Base-by-base conservation (phyloP, 495 filamentous ascomycete species). In the Penicillium arizonense region DNA sequence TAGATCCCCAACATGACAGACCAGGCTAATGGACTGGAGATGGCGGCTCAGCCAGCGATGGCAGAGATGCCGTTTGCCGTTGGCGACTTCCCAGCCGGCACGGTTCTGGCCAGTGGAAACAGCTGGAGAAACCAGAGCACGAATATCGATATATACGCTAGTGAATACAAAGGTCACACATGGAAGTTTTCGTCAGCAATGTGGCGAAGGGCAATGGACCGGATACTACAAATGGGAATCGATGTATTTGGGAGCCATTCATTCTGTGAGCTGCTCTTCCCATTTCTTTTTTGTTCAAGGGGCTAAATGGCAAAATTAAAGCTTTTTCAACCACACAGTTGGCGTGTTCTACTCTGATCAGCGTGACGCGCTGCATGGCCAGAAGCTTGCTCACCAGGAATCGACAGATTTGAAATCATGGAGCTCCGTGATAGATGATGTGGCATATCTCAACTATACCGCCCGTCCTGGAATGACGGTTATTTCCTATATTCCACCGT, bases 221-320 rank as follows among this genome's bases (percentile, higher is more conserved):
- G 2, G 63, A 70, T 33, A 80, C 85, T 0, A 74, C 72, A 49
- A 84, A 85, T 59, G 82, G 81, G 8, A 50, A 72, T 9, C 80
- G 78, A 0, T 79, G 82, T 1, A 75, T 86, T 24, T 86, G 83
- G 84, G 84, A 87, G 59, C 84, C 83, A 0, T 84, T 82, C 58
- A 62, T 86, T 10, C 23, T 40, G 47, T 50, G 37, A 40, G 47
- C 32, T 50, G 26, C 47, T 50, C 35, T 41, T 28, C 45, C 35
- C 35, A 3, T 40, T 7, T 41, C 40, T 28, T 38, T 41, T 34
- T 50, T 42, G 34, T 33, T 41, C 47, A 18, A 32, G 37, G 35
- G 21, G 20, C 23, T 50, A 23, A 50, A 50, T 18, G 16, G 21
- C 23, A 18, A 37, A 50, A 50, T 42, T 50, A 13, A 52, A 84